phyloP scores from a whole-genome alignment of 208 protist species.

The Acanthamoeba castellanii region DNA sequence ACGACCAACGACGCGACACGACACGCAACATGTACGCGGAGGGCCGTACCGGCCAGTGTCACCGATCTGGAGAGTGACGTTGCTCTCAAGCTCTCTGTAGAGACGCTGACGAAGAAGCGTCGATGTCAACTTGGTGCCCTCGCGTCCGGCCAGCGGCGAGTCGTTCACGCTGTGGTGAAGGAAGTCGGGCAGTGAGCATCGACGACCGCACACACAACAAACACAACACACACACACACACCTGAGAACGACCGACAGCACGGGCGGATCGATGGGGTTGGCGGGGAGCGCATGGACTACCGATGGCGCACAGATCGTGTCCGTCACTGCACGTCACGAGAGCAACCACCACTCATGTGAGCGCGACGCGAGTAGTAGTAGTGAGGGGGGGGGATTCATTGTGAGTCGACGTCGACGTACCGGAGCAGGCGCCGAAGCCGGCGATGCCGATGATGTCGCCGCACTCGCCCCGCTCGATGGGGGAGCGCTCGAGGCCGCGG shows the following conservation, averaged over 20 bases:
- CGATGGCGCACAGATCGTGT: conserved; percentile 79
- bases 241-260: conserved; percentile 76
- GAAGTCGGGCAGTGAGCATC: no score
- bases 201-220: no score
- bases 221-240: no score
- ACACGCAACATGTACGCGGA: no score
- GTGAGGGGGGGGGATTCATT: not conserved
- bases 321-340: conserved; percentile 79
- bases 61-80: conserved; percentile 89
- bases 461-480: conserved; percentile 78
- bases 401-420: not conserved
- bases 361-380: not conserved
- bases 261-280: conserved; percentile 95
- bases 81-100: conserved; percentile 93
- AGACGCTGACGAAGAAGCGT: conserved; percentile 90
- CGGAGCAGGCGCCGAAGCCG: conserved; percentile 77
- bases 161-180: conserved; percentile 91
- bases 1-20: no score
- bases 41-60: not conserved
- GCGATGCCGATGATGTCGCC: conserved; percentile 89
- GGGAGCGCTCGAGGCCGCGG: conserved; percentile 79
- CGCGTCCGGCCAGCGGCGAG: conserved; percentile 93
- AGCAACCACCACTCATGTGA: not conserved
- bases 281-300: conserved; percentile 80
- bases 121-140: conserved; percentile 88